Evolutionary conservation across 2,329 filamentous ascomycete genomes (phyloP).

Genomic region (Scytalidium lignicola): DNA sequence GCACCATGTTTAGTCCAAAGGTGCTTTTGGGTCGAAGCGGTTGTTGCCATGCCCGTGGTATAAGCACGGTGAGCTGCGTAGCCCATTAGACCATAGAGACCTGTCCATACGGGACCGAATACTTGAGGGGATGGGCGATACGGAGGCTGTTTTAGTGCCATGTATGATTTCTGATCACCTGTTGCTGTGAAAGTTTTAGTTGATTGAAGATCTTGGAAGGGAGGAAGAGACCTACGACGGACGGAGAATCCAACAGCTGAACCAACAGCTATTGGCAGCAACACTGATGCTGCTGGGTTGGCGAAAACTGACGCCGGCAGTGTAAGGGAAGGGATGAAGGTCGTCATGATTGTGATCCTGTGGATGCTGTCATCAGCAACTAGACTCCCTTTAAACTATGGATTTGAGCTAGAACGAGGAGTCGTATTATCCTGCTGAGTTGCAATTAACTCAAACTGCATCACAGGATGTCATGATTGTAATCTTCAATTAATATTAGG

Average conservation of each 20-base stretch:
- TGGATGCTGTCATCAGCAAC: neutral
- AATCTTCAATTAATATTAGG: too few relatives aligned
- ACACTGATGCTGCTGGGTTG: constrained; percentile 65
- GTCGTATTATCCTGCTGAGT: too few relatives aligned
- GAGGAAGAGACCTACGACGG: constrained; percentile 45
- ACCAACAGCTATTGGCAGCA: constrained; percentile 70
- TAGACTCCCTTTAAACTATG: neutral
- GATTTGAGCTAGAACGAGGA: too few relatives aligned
- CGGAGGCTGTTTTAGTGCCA: constrained; percentile 62
- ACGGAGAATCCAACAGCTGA: constrained; percentile 67
- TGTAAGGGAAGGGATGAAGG: constrained; percentile 72
- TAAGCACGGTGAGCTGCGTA: constrained; percentile 81
- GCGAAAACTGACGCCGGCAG: constrained; percentile 68
- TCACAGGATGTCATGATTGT: too few relatives aligned
- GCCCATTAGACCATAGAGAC: constrained; percentile 75
- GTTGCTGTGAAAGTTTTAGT: constrained; percentile 34
- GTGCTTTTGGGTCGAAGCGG: constrained; percentile 16
- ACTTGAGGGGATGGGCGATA: constrained; percentile 54
- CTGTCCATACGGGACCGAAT: constrained; percentile 62
- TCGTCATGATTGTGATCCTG: constrained; percentile 58
- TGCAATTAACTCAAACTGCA: too few relatives aligned
- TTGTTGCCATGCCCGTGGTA: constrained; percentile 52
- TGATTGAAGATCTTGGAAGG: neutral
- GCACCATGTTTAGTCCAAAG: constrained; percentile 57
- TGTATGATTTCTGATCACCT: constrained; percentile 57